These are phyloP conservation scores for Tuber microsphaerosporum DNA, from an alignment of 495 filamentous ascomycete genomes.

Conservation along the genomic window DNA sequence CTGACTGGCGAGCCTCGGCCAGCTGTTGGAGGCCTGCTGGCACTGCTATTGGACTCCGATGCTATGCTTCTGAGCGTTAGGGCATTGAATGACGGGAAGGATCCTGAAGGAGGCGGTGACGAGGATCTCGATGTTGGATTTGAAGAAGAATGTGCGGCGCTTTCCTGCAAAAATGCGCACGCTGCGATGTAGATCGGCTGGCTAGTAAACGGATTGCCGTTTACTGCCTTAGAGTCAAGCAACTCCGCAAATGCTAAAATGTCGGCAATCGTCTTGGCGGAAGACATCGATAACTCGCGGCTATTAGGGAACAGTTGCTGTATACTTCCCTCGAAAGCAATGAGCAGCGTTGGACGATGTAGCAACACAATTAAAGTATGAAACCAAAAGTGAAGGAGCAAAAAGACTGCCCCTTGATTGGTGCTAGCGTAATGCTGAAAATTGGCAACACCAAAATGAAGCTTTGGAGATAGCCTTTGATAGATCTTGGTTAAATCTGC, in stretches of 20 bases:
- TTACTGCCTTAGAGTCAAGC: slow-evolving; percentile 70
- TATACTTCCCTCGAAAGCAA: slow-evolving; percentile 64
- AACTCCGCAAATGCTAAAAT: slow-evolving; percentile 72
- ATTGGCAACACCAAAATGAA: slow-evolving; percentile 73
- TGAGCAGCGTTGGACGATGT: slow-evolving; percentile 71
- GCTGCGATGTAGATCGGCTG: slow-evolving; percentile 87
- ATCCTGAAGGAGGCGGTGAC: slow-evolving; percentile 43
- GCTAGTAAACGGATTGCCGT: slow-evolving; percentile 78
- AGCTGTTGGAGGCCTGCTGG: slow-evolving; percentile 9
- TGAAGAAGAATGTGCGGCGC: slow-evolving; percentile 53
- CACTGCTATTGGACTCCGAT: slow-evolving; percentile 8
- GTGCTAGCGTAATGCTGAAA: slow-evolving; percentile 69
- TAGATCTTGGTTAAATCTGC: slow-evolving; percentile 71
- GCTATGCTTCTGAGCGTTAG: slow-evolving; percentile 9
- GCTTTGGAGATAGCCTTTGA: slow-evolving; percentile 59
- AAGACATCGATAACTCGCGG: slow-evolving; percentile 74
- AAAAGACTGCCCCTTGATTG: slow-evolving; percentile 73
- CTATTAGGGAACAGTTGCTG: slow-evolving; percentile 67
- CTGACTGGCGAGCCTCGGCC: slow-evolving; percentile 17
- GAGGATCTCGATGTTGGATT: slow-evolving; percentile 51
- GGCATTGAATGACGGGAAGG: slow-evolving; percentile 6
- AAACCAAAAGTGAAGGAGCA: slow-evolving; percentile 87
- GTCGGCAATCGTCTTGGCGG: slow-evolving; percentile 80
- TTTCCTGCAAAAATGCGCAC: slow-evolving; percentile 78
- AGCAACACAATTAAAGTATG: slow-evolving; percentile 77